phyloP scores from a whole-genome alignment of 179 eudicot genomes.

The Actinidia polygama region DNA sequence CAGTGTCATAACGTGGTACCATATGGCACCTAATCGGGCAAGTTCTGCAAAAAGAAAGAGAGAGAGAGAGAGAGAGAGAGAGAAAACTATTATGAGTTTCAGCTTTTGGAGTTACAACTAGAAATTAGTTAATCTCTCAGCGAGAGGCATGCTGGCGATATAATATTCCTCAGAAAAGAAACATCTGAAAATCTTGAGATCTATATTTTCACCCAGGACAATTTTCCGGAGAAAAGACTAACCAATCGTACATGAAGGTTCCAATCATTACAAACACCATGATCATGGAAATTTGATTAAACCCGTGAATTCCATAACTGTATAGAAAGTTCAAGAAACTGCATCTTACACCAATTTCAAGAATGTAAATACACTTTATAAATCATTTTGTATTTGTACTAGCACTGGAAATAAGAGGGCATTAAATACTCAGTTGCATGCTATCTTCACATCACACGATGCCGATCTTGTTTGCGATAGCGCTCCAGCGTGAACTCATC shows the following conservation, averaged over 20 bases:
- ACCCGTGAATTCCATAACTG: background rate
- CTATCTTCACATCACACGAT: slow-evolving; percentile 87
- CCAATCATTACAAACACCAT: background rate
- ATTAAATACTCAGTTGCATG: background rate
- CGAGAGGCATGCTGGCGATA: background rate
- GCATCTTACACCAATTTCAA: background rate
- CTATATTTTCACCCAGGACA: background rate
- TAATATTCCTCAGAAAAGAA: background rate
- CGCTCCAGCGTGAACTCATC: slow-evolving; percentile 94
- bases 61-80: too few species aligned
- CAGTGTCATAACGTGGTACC: too few species aligned
- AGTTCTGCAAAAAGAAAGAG: too few species aligned
- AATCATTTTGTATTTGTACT: background rate
- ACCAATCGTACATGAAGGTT: background rate
- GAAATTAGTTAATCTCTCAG: background rate
- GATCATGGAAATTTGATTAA: background rate
- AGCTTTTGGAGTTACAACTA: too few species aligned
- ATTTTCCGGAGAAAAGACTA: background rate
- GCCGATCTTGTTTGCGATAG: slow-evolving; percentile 90
- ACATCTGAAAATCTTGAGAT: too few species aligned
- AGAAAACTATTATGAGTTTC: too few species aligned
- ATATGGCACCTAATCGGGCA: too few species aligned
- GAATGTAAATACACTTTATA: background rate
- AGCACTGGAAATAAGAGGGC: background rate
- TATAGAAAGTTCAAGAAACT: background rate